These are phyloP conservation scores for Rehmannia glutinosa DNA, from an alignment of 257 asterid genomes.

Conservation along the genomic window DNA sequence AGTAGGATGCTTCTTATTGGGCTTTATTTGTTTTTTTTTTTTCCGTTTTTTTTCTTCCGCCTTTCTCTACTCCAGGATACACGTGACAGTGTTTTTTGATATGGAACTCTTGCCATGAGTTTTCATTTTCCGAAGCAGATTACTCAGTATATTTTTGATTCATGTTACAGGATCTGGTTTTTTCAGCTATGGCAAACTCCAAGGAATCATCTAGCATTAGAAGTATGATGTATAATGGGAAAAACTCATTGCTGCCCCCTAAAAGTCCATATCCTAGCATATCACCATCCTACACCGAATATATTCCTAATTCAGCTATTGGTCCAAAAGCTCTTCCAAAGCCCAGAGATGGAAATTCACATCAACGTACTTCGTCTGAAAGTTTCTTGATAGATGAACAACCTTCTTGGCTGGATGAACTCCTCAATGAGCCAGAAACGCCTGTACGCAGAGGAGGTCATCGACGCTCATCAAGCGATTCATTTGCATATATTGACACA, in stretches of 20 bases:
- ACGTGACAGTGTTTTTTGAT: too few species aligned
- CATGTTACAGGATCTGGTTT: conserved; percentile 37
- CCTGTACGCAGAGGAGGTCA: conserved; percentile 87
- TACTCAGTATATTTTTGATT: conserved; percentile 16
- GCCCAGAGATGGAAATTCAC: conserved; percentile 55
- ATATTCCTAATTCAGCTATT: conserved; percentile 46
- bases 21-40: too few species aligned
- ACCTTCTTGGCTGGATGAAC: conserved; percentile 93
- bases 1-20: too few species aligned
- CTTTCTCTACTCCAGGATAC: too few species aligned
- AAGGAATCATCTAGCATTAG: conserved; percentile 73
- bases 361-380: conserved; percentile 91
- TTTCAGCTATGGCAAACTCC: conserved; percentile 60
- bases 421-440: conserved; percentile 88
- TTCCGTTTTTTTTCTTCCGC: too few species aligned
- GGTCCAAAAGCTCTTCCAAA: conserved; percentile 47
- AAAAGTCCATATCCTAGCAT: conserved; percentile 82
- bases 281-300: conserved; percentile 62
- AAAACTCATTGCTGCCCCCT: conserved; percentile 79
- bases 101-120: too few species aligned
- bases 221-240: conserved; percentile 65
- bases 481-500: conserved; percentile 68
- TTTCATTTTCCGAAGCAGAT: too few species aligned
- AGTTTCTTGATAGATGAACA: conserved; percentile 73
- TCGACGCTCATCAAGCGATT: conserved; percentile 96